Base-by-base conservation (phyloP, 768 basidiomycete genomes). In the Trametes coccinea region DNA sequence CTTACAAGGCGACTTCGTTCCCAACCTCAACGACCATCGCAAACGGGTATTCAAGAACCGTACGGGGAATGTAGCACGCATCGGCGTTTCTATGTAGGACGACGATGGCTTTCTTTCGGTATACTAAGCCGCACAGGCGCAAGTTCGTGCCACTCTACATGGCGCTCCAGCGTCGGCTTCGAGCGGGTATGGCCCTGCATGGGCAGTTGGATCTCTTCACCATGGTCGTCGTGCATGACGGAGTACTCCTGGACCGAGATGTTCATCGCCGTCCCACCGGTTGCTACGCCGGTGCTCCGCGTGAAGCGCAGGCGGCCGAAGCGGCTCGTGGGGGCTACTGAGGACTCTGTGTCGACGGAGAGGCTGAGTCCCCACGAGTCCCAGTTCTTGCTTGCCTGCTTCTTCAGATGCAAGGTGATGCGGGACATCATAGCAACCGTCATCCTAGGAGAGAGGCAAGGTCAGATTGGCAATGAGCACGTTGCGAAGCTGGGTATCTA, bases 351-450 rank as follows among this genome's bases (percentile, higher is more conserved):
- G 49, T 43, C 53, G 11, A 10, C 10, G 30, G 50, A 37, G 22
- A 37, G 46, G 14, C 30, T 34, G 14, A 63, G 48, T 6, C 48
- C 58, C 41, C 44, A 34, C 16, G 57, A 63, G 53, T 63, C 58
- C 47, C 45, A 48, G 7, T 43, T 31, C 3, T 44, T 29, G 51
- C 62, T 60, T 14, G 63, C 67, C 30, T 68, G 65, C 41, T 80
- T 82, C 71, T 75, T 82, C 9, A 88, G 76, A 69, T 82, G 83
- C 29, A 88, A 78, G 1, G 86, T 87, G 51, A 88, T 87, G 7
- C 87, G 80, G 3, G 85, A 87, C 80, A 87, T 86, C 83, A 87
- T 88, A 0, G 84, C 77, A 10, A 88, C 84, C 72, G 81, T 67
- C 31, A 69, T 17, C 11, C 68, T 67, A 61, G 37, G 45, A 13